phyloP scores from a whole-genome alignment of 2,329 filamentous ascomycete genomes.

The Dothistroma pini region DNA sequence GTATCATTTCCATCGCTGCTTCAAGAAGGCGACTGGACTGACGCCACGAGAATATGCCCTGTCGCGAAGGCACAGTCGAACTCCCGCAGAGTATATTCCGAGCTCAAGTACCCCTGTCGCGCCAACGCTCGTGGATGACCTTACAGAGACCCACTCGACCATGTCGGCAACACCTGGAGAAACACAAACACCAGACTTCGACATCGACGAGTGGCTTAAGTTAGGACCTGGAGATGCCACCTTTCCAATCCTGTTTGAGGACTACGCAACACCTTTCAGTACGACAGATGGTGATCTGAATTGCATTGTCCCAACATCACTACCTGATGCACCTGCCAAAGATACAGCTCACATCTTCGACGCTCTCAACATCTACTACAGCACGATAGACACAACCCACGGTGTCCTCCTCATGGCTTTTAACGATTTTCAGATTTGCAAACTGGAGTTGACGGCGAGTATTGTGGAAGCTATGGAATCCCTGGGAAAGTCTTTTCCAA shows the following conservation, averaged over 20 bases:
- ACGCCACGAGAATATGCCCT: conserved; percentile 48
- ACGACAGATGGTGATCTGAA: neutral
- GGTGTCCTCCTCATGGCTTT: conserved; percentile 15
- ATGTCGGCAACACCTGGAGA: neutral
- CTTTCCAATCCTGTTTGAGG: conserved; percentile 5
- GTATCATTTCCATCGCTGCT: conserved; percentile 58
- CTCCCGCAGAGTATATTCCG: neutral
- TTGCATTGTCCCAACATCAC: neutral
- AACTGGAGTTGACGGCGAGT: conserved; percentile 9
- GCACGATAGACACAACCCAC: conserved; percentile 8
- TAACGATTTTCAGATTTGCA: conserved; percentile 11
- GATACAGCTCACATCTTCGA: neutral
- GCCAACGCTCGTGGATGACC: neutral
- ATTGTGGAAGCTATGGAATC: conserved; percentile 9
- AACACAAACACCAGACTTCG: neutral
- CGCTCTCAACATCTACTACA: conserved; percentile 8
- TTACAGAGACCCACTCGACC: neutral
- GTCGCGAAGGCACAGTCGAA: neutral
- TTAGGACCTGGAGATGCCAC: conserved; percentile 3
- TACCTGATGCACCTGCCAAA: neutral
- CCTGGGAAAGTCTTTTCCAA: conserved; percentile 4
- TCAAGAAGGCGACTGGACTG: conserved; percentile 53
- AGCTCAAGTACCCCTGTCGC: neutral
- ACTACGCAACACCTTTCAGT: conserved; percentile 1
- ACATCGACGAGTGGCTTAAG: conserved; percentile 10